Conservation (phyloP, 2,329 filamentous ascomycete species). For the Rugonectria rugulosa region DNA sequence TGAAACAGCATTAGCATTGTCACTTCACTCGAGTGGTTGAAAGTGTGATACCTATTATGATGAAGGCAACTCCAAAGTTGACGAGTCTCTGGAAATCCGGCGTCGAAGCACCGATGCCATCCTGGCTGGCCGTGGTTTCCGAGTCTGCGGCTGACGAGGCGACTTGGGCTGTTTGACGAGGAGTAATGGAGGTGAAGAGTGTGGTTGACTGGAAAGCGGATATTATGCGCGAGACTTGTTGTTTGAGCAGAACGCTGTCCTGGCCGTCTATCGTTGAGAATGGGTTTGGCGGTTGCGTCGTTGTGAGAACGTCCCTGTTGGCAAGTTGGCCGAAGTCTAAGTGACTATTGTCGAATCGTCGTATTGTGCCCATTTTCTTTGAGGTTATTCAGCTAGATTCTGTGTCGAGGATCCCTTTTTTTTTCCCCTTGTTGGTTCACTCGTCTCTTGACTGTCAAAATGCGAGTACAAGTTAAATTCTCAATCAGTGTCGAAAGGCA, state of each 20-base stretch:
- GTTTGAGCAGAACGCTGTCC: conserved; percentile 19
- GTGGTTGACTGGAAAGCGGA: conserved; percentile 33
- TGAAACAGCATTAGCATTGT: no score
- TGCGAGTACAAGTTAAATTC: no score
- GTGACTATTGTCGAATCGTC: not conserved
- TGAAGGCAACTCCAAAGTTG: conserved; percentile 34
- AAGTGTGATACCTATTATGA: conserved; percentile 27
- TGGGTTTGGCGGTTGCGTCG: not conserved
- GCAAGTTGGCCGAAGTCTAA: not conserved
- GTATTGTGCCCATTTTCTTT: no score
- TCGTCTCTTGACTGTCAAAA: no score
- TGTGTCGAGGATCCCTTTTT: no score
- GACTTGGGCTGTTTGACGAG: conserved; percentile 14
- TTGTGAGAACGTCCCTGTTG: not conserved
- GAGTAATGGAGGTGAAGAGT: conserved; percentile 33
- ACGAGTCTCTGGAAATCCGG: conserved; percentile 21
- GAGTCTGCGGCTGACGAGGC: conserved; percentile 4
- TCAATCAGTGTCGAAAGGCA: no score
- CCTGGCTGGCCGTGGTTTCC: conserved; percentile 21
- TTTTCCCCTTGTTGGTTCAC: no score
- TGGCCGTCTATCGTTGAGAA: not conserved
- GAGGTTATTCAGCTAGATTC: no score
- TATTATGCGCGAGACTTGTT: conserved; percentile 32
- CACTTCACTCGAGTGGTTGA: no score
- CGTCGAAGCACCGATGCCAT: conserved; percentile 1